Percentiles rank a stretch among this genome's conserved stretches.
Conservation (phyloP, 345 rosid species). For the Streptanthus diversifolius region DNA sequence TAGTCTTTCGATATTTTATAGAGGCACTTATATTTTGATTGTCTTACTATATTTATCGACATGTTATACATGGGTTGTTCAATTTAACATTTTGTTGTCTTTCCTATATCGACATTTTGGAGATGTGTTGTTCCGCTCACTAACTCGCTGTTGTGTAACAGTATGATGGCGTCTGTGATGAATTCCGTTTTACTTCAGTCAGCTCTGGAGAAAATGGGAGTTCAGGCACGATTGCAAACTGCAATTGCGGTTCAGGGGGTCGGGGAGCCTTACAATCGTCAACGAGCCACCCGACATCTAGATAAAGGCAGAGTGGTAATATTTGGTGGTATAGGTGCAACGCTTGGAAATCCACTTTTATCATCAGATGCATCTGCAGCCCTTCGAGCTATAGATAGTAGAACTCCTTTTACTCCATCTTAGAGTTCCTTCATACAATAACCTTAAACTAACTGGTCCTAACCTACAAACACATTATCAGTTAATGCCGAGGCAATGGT, state of each 20-base stretch:
- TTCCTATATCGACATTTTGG: neutral
- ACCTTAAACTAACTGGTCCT: neutral
- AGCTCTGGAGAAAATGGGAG: slow-evolving; percentile 72
- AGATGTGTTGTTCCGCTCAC: slow-evolving; percentile 15
- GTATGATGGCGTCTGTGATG: slow-evolving; percentile 96
- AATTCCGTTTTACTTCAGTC: slow-evolving; percentile 81
- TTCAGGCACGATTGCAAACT: slow-evolving; percentile 76
- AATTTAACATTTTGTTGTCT: neutral
- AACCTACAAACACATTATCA: slow-evolving; percentile 37
- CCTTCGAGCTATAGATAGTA: slow-evolving; percentile 87
- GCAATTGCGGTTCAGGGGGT: slow-evolving; percentile 66
- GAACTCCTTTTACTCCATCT: neutral
- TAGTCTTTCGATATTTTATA: too few species aligned
- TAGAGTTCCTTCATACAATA: neutral
- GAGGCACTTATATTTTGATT: too few species aligned
- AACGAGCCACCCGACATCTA: slow-evolving; percentile 73
- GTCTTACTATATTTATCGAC: neutral
- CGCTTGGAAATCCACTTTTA: slow-evolving; percentile 82
- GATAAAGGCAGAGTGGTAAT: slow-evolving; percentile 94
- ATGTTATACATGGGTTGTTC: neutral
- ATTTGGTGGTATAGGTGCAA: slow-evolving; percentile 90
- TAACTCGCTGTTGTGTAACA: slow-evolving; percentile 30
- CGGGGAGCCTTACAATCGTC: slow-evolving; percentile 79
- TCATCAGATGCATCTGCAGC: slow-evolving; percentile 91
- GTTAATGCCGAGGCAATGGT: slow-evolving; percentile 83